A percentile compares a stretch with the other conserved stretches of the same genome.
Conservation (phyloP, 2,329 filamentous ascomycete genomes). For the Pochonia chlamydosporia region DNA sequence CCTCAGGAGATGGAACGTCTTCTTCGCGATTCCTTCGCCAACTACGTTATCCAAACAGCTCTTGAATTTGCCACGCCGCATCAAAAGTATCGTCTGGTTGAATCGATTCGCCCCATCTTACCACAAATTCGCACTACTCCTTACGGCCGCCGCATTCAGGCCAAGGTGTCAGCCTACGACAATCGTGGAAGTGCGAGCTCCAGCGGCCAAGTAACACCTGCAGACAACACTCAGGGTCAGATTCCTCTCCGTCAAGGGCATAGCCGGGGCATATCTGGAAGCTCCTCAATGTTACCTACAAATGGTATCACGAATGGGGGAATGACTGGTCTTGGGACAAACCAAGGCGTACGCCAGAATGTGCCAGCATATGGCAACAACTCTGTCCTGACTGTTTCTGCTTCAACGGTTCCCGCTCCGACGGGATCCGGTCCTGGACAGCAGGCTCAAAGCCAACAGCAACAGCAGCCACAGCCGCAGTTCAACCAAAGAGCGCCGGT, state of each 20-base stretch:
- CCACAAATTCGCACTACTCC: conserved; percentile 83
- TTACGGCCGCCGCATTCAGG: conserved; percentile 87
- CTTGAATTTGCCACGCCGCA: conserved; percentile 74
- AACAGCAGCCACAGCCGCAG: conserved; percentile 15
- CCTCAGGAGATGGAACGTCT: conserved; percentile 79
- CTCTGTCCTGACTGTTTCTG: conserved; percentile 24
- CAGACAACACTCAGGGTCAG: conserved; percentile 49
- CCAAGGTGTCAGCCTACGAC: conserved; percentile 69
- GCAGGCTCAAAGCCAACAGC: conserved; percentile 16
- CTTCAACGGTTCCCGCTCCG: conserved; percentile 19
- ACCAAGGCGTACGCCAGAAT: conserved; percentile 24
- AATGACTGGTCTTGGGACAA: conserved; percentile 12
- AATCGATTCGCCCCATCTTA: conserved; percentile 78
- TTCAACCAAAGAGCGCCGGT: conserved; percentile 22
- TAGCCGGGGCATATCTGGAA: conserved; percentile 36
- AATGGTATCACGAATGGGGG: conserved; percentile 22
- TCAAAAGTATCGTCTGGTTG: conserved; percentile 70
- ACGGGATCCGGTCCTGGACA: conserved; percentile 18
- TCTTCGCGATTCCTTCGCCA: conserved; percentile 87
- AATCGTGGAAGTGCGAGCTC: conserved; percentile 35
- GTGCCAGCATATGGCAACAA: conserved; percentile 29
- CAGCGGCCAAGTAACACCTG: conserved; percentile 45
- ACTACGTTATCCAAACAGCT: conserved; percentile 97
- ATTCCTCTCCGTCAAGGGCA: conserved; percentile 41
- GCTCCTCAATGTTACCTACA: conserved; percentile 27